Evolutionary conservation across 2,329 filamentous ascomycete genomes (phyloP).

Genomic region (Microcyclospora tardicrescens): DNA sequence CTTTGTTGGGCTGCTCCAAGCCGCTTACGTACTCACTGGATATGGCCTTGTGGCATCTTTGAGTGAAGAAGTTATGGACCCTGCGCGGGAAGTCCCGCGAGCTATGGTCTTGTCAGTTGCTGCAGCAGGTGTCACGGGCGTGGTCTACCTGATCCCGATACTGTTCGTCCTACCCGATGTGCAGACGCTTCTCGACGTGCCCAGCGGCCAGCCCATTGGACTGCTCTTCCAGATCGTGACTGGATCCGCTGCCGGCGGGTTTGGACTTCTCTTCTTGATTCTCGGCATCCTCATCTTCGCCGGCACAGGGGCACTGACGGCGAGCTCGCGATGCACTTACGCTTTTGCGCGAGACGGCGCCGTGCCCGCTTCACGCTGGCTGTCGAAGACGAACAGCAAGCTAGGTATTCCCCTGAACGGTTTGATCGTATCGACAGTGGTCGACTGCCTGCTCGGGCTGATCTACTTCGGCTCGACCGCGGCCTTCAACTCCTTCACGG

Average conservation of each 20-base stretch:
- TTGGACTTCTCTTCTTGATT: slow-evolving; percentile 62
- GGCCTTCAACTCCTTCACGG: slow-evolving; percentile 69
- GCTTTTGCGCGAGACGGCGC: slow-evolving; percentile 62
- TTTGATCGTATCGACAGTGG: slow-evolving; percentile 51
- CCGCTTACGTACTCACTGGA: slow-evolving; percentile 48
- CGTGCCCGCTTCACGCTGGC: slow-evolving; percentile 34
- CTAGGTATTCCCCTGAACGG: slow-evolving; percentile 60
- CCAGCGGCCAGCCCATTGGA: slow-evolving; percentile 64
- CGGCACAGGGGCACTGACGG: slow-evolving; percentile 61
- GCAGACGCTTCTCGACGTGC: slow-evolving; percentile 47
- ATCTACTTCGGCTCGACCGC: slow-evolving; percentile 69
- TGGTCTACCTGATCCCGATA: slow-evolving; percentile 58
- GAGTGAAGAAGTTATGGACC: slow-evolving; percentile 60
- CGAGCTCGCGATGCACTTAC: slow-evolving; percentile 57
- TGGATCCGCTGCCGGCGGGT: slow-evolving; percentile 53
- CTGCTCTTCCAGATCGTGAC: slow-evolving; percentile 64
- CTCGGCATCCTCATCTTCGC: slow-evolving; percentile 67
- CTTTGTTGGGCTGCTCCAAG: slow-evolving; percentile 57
- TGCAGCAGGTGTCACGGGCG: slow-evolving; percentile 51
- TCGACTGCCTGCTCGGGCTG: slow-evolving; percentile 59
- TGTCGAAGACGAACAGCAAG: slow-evolving; percentile 43
- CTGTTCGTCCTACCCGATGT: slow-evolving; percentile 64
- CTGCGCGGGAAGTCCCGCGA: slow-evolving; percentile 55
- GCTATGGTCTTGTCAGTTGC: slow-evolving; percentile 58
- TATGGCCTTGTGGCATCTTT: slow-evolving; percentile 61